Conservation (phyloP, 768 basidiomycete species). For the Dendrothele bispora region DNA sequence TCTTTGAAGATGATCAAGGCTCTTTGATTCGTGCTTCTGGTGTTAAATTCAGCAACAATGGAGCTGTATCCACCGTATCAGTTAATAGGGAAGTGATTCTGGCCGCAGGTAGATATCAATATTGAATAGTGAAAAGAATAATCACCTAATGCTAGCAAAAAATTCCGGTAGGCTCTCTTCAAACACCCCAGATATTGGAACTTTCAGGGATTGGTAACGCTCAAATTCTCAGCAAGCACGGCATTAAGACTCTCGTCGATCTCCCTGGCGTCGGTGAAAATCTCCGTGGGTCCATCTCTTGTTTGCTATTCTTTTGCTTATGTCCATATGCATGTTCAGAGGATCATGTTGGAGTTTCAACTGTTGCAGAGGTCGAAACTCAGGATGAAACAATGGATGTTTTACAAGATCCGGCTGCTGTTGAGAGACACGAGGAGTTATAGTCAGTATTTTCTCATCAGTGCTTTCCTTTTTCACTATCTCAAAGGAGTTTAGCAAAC, state of each 20-base stretch:
- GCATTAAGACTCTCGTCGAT: slow-evolving; percentile 28
- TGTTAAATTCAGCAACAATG: slow-evolving; percentile 10
- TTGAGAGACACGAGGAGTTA: too few species aligned
- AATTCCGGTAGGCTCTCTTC: slow-evolving; percentile 13
- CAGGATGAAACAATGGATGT: too few species aligned
- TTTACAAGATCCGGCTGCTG: too few species aligned
- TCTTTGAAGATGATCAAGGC: slow-evolving; percentile 2
- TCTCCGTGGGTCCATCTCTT: slow-evolving; percentile 17
- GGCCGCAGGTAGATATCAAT: slow-evolving; percentile 18
- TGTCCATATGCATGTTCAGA: too few species aligned
- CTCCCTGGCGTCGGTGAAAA: slow-evolving; percentile 45
- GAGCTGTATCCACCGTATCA: slow-evolving; percentile 23
- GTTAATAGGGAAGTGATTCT: slow-evolving; percentile 44
- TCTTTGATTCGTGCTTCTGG: slow-evolving; percentile 7
- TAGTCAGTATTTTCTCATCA: too few species aligned
- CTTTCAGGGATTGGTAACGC: slow-evolving; percentile 45
- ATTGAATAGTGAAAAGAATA: background rate
- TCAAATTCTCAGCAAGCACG: slow-evolving; percentile 23
- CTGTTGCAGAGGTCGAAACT: too few species aligned
- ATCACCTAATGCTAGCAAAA: background rate
- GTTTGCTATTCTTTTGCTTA: too few species aligned
- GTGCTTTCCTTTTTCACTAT: too few species aligned
- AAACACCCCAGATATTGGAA: slow-evolving; percentile 44
- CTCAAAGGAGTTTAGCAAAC: too few species aligned
- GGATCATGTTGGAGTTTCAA: too few species aligned